Conservation (phyloP, 2,329 filamentous ascomycete genomes). For the Pestalotiopsis sp. region DNA sequence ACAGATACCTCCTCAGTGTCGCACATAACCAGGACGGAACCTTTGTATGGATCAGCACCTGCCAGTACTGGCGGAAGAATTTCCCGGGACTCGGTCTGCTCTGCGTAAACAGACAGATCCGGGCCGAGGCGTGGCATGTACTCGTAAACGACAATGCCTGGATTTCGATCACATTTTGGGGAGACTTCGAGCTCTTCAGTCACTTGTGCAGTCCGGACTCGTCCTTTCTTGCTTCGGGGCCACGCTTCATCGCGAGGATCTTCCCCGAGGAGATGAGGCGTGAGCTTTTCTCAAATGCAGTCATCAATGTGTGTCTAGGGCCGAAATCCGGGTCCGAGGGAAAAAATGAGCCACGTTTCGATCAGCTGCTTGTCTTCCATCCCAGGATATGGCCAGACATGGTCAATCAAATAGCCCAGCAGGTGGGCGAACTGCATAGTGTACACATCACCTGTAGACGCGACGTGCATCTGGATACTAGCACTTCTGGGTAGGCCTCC, state of each 20-base stretch:
- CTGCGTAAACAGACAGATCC: constrained; percentile 1
- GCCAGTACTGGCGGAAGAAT: not conserved
- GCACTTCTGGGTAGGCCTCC: not conserved
- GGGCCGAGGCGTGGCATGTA: not conserved
- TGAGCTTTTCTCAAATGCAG: too few relatives aligned
- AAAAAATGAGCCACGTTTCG: too few relatives aligned
- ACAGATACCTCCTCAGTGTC: not conserved
- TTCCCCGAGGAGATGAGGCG: too few relatives aligned
- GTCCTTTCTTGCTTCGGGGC: not conserved
- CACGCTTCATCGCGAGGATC: too few relatives aligned
- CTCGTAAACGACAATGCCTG: not conserved
- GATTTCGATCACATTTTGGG: not conserved
- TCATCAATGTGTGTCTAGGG: too few relatives aligned
- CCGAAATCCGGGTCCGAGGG: too few relatives aligned
- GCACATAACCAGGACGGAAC: too few relatives aligned
- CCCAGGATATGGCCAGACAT: not conserved
- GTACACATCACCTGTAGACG: not conserved
- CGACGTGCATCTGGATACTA: not conserved
- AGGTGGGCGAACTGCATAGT: not conserved
- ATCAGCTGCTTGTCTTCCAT: not conserved
- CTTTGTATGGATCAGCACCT: too few relatives aligned
- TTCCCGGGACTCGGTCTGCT: not conserved
- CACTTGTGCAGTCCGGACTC: not conserved
- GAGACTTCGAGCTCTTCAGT: not conserved
- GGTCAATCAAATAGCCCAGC: not conserved